Evolutionary conservation across 139 green algal genomes (phyloP).

Genomic region (Chloropicon primus): DNA sequence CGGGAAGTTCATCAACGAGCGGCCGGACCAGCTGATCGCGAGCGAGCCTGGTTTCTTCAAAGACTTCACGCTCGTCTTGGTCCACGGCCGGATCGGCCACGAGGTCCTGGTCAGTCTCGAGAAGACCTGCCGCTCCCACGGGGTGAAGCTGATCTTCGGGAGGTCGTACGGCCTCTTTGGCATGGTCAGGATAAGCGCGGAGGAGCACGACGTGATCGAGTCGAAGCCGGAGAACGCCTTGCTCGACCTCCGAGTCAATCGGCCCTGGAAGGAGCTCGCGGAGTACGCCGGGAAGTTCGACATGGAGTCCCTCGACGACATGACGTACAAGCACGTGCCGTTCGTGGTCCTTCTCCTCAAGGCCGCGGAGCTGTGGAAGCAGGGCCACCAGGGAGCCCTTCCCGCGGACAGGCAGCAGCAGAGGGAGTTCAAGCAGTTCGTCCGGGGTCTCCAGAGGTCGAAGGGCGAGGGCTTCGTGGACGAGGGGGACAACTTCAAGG

Average conservation of each 20-base stretch:
- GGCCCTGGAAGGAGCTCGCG: slow-evolving; percentile 70
- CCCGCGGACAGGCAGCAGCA: not conserved
- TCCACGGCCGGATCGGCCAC: no score
- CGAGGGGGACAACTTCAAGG: slow-evolving; percentile 77
- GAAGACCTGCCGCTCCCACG: no score
- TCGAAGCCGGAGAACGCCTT: slow-evolving; percentile 75
- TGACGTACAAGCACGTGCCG: not conserved
- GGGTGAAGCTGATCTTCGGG: slow-evolving; percentile 58
- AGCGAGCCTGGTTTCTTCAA: slow-evolving; percentile 71
- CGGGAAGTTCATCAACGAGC: slow-evolving; percentile 68
- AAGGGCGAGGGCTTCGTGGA: not conserved
- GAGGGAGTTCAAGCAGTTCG: not conserved
- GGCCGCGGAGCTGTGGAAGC: not conserved
- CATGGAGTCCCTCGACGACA: slow-evolving; percentile 43
- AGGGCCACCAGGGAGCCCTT: not conserved
- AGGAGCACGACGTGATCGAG: slow-evolving; percentile 74
- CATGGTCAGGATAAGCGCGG: slow-evolving; percentile 45
- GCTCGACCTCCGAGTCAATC: slow-evolving; percentile 65
- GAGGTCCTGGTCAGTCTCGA: no score
- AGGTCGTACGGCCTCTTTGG: slow-evolving; percentile 76
- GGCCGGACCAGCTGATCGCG: slow-evolving; percentile 48
- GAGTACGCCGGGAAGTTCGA: slow-evolving; percentile 40
- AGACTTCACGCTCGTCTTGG: slow-evolving; percentile 75
- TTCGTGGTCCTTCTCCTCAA: slow-evolving; percentile 1
- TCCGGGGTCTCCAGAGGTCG: not conserved